Percentiles rank a stretch among this genome's conserved stretches.
These are phyloP conservation scores for Rosa hybrid DNA, from an alignment of 331 rosid genomes.

Conservation along the genomic window DNA sequence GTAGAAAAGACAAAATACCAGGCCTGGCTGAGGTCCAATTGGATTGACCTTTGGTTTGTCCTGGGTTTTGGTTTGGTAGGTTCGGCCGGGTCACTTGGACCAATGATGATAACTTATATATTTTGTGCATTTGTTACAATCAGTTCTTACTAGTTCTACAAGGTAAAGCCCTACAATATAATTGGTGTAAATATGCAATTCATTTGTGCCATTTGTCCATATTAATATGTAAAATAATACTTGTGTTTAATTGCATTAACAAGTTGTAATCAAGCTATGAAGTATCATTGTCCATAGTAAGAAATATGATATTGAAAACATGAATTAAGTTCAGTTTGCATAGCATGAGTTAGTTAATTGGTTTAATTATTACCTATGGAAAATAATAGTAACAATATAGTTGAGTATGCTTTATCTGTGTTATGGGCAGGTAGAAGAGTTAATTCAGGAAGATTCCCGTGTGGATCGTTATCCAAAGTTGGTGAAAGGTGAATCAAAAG, in stretches of 20 bases:
- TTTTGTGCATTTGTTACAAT: background rate
- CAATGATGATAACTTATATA: background rate
- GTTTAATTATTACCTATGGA: background rate
- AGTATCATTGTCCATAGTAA: background rate
- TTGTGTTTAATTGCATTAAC: background rate
- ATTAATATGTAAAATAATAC: background rate
- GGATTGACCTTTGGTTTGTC: background rate
- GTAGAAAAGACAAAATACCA: background rate
- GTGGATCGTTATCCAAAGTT: constrained; percentile 80
- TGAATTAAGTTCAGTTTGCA: background rate
- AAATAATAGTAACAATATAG: background rate
- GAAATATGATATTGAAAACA: background rate
- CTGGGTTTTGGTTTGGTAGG: background rate
- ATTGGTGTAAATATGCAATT: background rate
- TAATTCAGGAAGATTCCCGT: constrained; percentile 92
- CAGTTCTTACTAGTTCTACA: background rate
- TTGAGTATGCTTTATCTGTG: constrained; percentile 12
- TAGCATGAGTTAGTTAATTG: background rate
- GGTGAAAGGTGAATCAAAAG: constrained; percentile 92
- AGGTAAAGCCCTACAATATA: background rate
- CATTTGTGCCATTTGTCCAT: background rate
- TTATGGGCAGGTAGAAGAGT: constrained; percentile 72
- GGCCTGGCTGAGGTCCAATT: background rate
- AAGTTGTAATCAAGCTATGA: background rate
- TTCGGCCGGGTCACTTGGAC: background rate